A percentile compares a stretch with the other conserved stretches of the same genome.
Evolutionary conservation across 345 rosid species (phyloP).

Genomic region (Hibiscus trionum): DNA sequence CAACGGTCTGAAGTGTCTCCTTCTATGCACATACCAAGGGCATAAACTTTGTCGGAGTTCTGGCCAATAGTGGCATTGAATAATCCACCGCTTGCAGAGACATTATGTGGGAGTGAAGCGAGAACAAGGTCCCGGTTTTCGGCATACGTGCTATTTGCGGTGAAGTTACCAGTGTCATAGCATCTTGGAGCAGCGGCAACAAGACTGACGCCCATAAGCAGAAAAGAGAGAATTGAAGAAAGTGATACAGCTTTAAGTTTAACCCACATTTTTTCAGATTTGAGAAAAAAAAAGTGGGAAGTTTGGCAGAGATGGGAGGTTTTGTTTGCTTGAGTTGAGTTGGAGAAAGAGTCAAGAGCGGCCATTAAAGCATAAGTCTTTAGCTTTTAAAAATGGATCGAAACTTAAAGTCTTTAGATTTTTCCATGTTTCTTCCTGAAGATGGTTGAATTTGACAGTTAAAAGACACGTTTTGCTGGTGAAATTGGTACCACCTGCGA

Average conservation of each 20-base stretch:
- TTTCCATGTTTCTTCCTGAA: too few relatives aligned
- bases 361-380: background rate
- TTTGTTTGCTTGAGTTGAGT: background rate
- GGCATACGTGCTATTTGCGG: constrained; percentile 2
- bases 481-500: too few relatives aligned
- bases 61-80: constrained; percentile 9
- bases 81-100: constrained; percentile 7
- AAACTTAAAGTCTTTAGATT: too few relatives aligned
- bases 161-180: constrained; percentile 15
- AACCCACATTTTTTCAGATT: background rate
- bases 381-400: too few relatives aligned
- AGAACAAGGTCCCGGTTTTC: constrained; percentile 14
- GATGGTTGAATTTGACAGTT: too few relatives aligned
- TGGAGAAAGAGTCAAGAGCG: background rate
- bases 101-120: background rate
- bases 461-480: too few relatives aligned
- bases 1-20: background rate
- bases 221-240: background rate
- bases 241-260: background rate
- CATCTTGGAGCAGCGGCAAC: background rate
- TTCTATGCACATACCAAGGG: constrained; percentile 18
- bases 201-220: background rate
- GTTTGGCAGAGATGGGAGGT: background rate
- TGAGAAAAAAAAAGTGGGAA: too few relatives aligned
- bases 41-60: constrained; percentile 10